These are phyloP conservation scores for Neopestalotiopsis rosae DNA, from an alignment of 2,329 filamentous ascomycete genomes.

Conservation along the genomic window DNA sequence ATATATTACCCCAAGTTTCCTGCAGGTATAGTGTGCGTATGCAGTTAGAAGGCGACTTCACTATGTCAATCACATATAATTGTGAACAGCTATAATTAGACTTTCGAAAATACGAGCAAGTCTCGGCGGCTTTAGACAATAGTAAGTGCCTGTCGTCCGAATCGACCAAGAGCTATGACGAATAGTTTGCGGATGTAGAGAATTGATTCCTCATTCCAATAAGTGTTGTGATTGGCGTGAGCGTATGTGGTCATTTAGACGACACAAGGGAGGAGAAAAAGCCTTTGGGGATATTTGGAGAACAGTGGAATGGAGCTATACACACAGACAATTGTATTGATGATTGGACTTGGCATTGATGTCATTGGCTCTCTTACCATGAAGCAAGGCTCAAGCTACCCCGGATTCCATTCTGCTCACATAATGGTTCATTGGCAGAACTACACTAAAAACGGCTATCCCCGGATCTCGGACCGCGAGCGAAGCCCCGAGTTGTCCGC, in stretches of 20 bases:
- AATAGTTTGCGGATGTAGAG: background rate
- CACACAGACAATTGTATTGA: background rate
- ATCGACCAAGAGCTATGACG: background rate
- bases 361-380: background rate
- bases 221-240: too few species aligned
- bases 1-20: background rate
- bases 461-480: constrained; percentile 12
- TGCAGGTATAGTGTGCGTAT: background rate
- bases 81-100: background rate
- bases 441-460: background rate
- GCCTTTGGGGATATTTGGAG: background rate
- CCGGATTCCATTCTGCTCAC: constrained; percentile 5
- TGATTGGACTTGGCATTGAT: constrained; percentile 9
- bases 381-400: background rate
- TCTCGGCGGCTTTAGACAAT: background rate
- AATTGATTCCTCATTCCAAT: background rate
- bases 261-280: background rate
- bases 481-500: background rate
- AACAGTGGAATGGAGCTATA: background rate
- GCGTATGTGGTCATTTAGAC: constrained; percentile 8
- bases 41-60: background rate
- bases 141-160: background rate
- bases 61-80: background rate
- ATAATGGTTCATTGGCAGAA: background rate
- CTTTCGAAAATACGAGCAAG: background rate